These are phyloP conservation scores for Pinus tabuliformis DNA, from an alignment of 75 land plant genomes.

Conservation along the genomic window DNA sequence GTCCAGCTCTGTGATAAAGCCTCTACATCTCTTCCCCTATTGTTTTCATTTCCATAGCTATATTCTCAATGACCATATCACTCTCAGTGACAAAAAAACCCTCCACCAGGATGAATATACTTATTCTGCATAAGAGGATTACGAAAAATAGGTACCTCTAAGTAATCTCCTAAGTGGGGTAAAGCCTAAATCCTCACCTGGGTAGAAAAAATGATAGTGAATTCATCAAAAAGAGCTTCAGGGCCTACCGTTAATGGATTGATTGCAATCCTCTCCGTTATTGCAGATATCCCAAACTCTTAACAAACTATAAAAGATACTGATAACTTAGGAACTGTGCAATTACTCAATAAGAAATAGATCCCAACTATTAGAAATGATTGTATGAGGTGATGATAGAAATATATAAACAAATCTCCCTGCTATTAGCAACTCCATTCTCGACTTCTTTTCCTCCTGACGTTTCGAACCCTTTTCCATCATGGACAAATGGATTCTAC, in stretches of 20 bases:
- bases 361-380: too few relatives aligned
- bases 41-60: constrained; percentile 37
- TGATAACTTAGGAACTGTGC: too few relatives aligned
- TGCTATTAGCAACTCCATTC: too few relatives aligned
- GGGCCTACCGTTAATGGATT: neutral
- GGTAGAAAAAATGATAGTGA: neutral
- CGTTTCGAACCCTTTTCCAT: too few relatives aligned
- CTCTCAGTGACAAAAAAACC: constrained; percentile 48
- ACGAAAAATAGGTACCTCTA: constrained; percentile 24
- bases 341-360: too few relatives aligned
- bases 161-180: constrained; percentile 45
- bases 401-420: too few relatives aligned
- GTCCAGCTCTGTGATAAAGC: constrained; percentile 21
- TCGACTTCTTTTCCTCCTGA: too few relatives aligned
- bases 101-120: constrained; percentile 45
- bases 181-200: constrained; percentile 8
- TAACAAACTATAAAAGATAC: too few relatives aligned
- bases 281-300: neutral
- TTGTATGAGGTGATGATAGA: too few relatives aligned
- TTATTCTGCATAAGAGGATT: constrained; percentile 54
- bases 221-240: neutral
- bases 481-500: too few relatives aligned
- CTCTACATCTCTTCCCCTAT: constrained; percentile 10
- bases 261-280: neutral
- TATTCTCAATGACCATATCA: constrained; percentile 56